Base-by-base conservation (phyloP, 441 rosid genomes). In the Dalechampia spathulata region DNA sequence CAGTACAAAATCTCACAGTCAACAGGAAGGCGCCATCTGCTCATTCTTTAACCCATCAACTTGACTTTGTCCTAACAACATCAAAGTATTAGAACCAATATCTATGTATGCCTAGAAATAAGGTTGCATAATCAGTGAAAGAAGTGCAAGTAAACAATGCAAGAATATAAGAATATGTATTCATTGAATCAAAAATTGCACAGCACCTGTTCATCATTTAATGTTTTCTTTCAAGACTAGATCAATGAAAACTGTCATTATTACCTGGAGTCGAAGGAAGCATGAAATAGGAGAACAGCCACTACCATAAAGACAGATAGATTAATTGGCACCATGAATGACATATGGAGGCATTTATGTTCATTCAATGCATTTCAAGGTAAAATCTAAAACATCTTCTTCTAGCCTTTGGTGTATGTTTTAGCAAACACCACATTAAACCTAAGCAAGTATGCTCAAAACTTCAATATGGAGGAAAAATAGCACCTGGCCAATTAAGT, bases 31-130 rank as follows among this genome's bases (percentile, higher is more conserved):
- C 42, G 26, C 58, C 58, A 41, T 40, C 66, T 49, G 56, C 58
- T 73, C 72, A 57, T 50, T 66, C 71, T 72, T 74, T 44, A 58
- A 46, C 49, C 53, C 55, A 8, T 71, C 62, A 28, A 25, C 55
- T 45, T 66, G 70, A 67, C 42, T 60, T 68, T 69, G 82, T 28
- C 78, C 82, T 78, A 39, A 61, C 22, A 72, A 62, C 61, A 57
- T 48, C 57, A 9, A 47, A 43, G 22, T 10, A 46, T 36, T 19
- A 13, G 27, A 25, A 59, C 66, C 38, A 37, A 21, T 52, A 34
- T 55, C 61, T 49, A 22, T 20, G 17, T 22, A 0, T 16, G 30
- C 34, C 4, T 67, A 47, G 30, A 36, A 11, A 3, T 36, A 34
- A 25, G 59, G 55, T 34, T 2, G 3, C 12, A 44, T 45, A 60